phyloP scores from a whole-genome alignment of 2,329 filamentous ascomycete genomes.

The Exophiala lecanii-corni region DNA sequence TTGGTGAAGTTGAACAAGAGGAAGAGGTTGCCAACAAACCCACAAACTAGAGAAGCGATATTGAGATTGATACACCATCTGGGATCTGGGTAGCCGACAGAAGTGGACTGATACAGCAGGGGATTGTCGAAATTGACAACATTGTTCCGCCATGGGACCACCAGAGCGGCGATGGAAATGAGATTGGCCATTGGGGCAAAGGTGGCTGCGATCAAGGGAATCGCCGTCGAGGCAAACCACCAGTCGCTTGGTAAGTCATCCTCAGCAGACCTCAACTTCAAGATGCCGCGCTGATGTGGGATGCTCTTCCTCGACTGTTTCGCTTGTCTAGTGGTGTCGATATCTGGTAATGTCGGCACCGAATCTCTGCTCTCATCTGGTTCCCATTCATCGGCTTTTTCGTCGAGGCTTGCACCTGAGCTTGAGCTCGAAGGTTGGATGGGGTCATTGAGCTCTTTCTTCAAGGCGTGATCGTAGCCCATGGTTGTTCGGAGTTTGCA shows the following conservation, averaged over 20 bases:
- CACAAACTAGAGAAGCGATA: slow-evolving; percentile 68
- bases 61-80: slow-evolving; percentile 72
- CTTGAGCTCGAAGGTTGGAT: slow-evolving; percentile 9
- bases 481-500: too few species aligned
- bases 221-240: slow-evolving; percentile 50
- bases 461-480: slow-evolving; percentile 20
- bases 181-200: slow-evolving; percentile 82
- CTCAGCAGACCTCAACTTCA: slow-evolving; percentile 36
- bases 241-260: slow-evolving; percentile 42
- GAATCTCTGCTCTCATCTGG: slow-evolving; percentile 8
- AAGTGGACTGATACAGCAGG: slow-evolving; percentile 44
- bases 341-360: slow-evolving; percentile 7
- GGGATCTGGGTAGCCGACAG: slow-evolving; percentile 62
- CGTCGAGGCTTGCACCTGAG: slow-evolving; percentile 8
- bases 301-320: slow-evolving; percentile 6
- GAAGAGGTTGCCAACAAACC: slow-evolving; percentile 73
- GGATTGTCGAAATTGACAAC: slow-evolving; percentile 41
- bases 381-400: slow-evolving; percentile 6
- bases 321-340: slow-evolving; percentile 10
- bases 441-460: slow-evolving; percentile 16
- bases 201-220: slow-evolving; percentile 77
- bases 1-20: slow-evolving; percentile 83
- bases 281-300: slow-evolving; percentile 18
- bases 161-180: slow-evolving; percentile 81
- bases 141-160: slow-evolving; percentile 66